These are phyloP conservation scores for Phanerochaete carnosa DNA, from an alignment of 768 basidiomycete species.

Conservation along the genomic window DNA sequence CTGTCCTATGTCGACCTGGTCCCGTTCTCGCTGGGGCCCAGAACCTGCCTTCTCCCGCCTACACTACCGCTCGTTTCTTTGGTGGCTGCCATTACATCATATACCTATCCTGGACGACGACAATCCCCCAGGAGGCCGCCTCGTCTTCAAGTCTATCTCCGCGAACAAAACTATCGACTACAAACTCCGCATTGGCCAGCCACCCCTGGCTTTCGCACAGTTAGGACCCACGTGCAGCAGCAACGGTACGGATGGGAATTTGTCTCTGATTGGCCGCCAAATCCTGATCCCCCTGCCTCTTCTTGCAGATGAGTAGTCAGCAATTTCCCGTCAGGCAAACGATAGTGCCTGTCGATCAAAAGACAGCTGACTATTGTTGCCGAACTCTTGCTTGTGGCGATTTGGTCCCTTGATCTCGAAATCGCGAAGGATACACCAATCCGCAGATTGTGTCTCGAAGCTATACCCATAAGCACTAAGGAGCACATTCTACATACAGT, in stretches of 20 bases:
- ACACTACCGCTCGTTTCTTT: neutral
- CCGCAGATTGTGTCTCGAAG: neutral
- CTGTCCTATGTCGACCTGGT: neutral
- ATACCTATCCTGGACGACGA: neutral
- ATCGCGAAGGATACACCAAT: neutral
- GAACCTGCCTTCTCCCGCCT: neutral
- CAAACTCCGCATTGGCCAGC: neutral
- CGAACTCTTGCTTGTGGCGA: neutral
- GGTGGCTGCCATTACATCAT: neutral
- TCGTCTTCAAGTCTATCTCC: constrained; percentile 1
- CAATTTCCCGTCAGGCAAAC: neutral
- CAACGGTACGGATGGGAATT: neutral
- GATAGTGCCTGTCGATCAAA: neutral
- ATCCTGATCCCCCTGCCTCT: neutral
- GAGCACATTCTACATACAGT: neutral
- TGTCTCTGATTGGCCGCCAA: neutral
- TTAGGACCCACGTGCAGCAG: neutral
- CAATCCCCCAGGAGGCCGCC: neutral
- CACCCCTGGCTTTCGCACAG: neutral
- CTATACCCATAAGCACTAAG: neutral
- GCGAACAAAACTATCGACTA: neutral
- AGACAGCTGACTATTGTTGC: neutral
- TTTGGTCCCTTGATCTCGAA: neutral
- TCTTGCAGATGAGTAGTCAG: neutral
- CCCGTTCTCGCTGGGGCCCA: neutral